Evolutionary conservation across 345 rosid genomes (phyloP).

Genomic region (Draba incana): DNA sequence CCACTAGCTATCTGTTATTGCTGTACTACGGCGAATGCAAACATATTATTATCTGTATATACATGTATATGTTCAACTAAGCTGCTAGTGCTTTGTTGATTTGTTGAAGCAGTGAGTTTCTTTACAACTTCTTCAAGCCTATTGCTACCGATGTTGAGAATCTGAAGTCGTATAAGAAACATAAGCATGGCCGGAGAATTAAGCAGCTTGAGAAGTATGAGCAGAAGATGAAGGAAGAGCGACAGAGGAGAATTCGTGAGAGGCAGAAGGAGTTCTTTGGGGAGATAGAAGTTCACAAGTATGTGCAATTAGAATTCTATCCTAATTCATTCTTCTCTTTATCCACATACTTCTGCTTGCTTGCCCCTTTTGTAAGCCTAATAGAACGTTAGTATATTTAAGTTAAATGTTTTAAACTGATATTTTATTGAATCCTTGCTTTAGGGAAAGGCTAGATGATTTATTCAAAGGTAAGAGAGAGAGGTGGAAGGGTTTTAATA

Average conservation of each 20-base stretch:
- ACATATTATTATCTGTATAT: background rate
- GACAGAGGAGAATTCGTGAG: conserved; percentile 93
- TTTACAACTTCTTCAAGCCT: conserved; percentile 81
- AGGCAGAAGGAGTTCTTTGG: conserved; percentile 94
- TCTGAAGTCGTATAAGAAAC: conserved; percentile 74
- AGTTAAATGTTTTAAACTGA: conserved; percentile 3
- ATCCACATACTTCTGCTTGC: conserved; percentile 9
- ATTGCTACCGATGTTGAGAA: conserved; percentile 70
- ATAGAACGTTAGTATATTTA: background rate
- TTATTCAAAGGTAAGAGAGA: conserved; percentile 77
- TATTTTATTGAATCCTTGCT: conserved; percentile 30
- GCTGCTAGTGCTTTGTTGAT: conserved; percentile 19
- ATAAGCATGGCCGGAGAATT: conserved; percentile 87
- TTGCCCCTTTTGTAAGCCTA: background rate
- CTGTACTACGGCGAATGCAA: background rate
- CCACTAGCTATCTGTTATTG: background rate
- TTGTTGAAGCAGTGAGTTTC: conserved; percentile 65
- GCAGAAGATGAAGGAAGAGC: conserved; percentile 92
- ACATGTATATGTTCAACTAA: conserved; percentile 7
- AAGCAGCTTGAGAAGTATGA: conserved; percentile 85
- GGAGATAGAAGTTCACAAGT: conserved; percentile 94
- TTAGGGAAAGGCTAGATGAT: conserved; percentile 88
- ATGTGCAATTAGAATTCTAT: conserved; percentile 30
- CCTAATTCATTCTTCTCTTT: conserved; percentile 11
- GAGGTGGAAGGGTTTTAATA: conserved; percentile 89